phyloP scores from a whole-genome alignment of 139 green algal genomes.

The Coccomyxa sp. region DNA sequence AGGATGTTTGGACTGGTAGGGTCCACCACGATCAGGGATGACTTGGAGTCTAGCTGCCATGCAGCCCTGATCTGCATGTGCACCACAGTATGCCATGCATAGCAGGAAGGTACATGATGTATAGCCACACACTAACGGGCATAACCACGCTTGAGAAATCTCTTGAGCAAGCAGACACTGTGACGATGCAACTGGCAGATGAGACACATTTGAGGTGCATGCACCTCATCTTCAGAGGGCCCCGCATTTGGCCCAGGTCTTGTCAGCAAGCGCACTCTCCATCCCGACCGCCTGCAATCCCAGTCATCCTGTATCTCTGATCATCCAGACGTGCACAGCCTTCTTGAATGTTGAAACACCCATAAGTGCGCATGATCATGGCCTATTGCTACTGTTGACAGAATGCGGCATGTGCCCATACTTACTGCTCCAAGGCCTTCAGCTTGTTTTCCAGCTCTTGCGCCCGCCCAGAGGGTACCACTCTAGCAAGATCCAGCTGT shows the following conservation, averaged over 20 bases:
- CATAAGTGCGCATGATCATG: neutral
- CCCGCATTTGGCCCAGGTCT: slow-evolving; percentile 26
- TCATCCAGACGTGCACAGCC: neutral
- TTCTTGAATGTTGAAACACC: neutral
- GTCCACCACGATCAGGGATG: slow-evolving; percentile 57
- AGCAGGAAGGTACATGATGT: too few relatives aligned
- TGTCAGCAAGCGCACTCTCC: slow-evolving; percentile 49
- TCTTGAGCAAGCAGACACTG: too few relatives aligned
- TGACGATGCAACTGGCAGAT: too few relatives aligned
- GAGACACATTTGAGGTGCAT: too few relatives aligned
- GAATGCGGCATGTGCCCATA: neutral
- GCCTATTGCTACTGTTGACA: neutral
- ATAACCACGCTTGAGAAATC: too few relatives aligned
- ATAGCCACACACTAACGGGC: too few relatives aligned
- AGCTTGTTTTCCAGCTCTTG: slow-evolving; percentile 25
- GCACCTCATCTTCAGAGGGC: slow-evolving; percentile 14
- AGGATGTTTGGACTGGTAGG: slow-evolving; percentile 67
- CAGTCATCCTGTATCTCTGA: neutral
- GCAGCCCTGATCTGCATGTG: slow-evolving; percentile 21
- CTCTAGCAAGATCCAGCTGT: slow-evolving; percentile 31
- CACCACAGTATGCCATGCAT: too few relatives aligned
- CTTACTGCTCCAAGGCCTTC: slow-evolving; percentile 24
- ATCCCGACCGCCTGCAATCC: slow-evolving; percentile 43
- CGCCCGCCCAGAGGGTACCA: slow-evolving; percentile 27
- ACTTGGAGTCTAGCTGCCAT: slow-evolving; percentile 39